These are phyloP conservation scores for Blastobotrys serpentis DNA, from an alignment of 1,139 yeast genomes.

Conservation along the genomic window DNA sequence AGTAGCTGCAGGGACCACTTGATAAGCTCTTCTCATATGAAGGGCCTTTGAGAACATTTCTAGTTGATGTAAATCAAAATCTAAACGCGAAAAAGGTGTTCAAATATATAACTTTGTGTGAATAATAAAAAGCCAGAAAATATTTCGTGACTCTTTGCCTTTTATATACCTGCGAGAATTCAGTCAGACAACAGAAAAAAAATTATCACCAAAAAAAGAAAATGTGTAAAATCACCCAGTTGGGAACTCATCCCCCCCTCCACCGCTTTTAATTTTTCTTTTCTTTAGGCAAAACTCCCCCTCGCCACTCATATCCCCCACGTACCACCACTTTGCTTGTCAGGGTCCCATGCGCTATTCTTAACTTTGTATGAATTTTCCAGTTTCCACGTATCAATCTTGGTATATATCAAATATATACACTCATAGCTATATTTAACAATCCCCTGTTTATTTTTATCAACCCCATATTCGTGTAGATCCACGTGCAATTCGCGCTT, in stretches of 20 bases:
- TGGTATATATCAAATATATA: too few species aligned
- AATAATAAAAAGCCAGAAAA: neutral
- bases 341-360: too few species aligned
- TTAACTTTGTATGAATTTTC: too few species aligned
- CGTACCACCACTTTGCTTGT: slow-evolving; percentile 1
- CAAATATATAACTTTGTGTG: too few species aligned
- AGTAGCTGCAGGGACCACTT: slow-evolving; percentile 8
- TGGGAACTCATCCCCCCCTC: slow-evolving; percentile 9
- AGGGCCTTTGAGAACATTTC: slow-evolving; percentile 1
- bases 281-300: neutral
- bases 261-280: neutral
- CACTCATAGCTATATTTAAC: too few species aligned
- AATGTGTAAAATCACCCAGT: slow-evolving; percentile 6
- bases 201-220: slow-evolving; percentile 7
- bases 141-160: slow-evolving; percentile 6
- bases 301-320: too few species aligned
- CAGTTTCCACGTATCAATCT: too few species aligned
- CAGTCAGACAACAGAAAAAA: neutral
- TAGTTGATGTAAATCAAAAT: neutral
- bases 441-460: too few species aligned
- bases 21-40: neutral
- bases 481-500: neutral
- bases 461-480: slow-evolving; percentile 7
- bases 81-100: too few species aligned
- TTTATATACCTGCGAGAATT: slow-evolving; percentile 4